These are phyloP conservation scores for Thielaviopsis ethacetica DNA, from an alignment of 2,329 filamentous ascomycete species.

Conservation along the genomic window DNA sequence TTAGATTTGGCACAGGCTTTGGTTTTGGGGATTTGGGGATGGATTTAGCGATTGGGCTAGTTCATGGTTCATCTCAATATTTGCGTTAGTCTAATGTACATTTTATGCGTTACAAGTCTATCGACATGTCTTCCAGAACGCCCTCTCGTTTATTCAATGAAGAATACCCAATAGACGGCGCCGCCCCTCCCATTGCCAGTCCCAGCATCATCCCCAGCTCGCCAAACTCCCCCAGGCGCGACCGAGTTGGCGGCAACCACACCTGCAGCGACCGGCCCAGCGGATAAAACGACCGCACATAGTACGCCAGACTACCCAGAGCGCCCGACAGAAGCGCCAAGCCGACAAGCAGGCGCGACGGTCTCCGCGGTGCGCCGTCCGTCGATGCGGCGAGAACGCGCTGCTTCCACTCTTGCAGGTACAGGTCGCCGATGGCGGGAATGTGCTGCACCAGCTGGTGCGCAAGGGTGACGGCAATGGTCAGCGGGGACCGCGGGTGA, in stretches of 20 bases:
- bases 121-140: slow-evolving; percentile 6
- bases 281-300: slow-evolving; percentile 23
- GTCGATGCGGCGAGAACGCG: slow-evolving; percentile 11
- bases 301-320: slow-evolving; percentile 22
- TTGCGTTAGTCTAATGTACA: not conserved
- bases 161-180: not conserved
- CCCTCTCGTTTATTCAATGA: slow-evolving; percentile 1
- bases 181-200: slow-evolving; percentile 10
- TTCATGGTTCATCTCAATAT: not conserved
- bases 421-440: slow-evolving; percentile 18
- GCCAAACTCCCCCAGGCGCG: slow-evolving; percentile 27
- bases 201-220: slow-evolving; percentile 30
- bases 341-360: slow-evolving; percentile 13
- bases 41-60: not conserved
- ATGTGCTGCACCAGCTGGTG: slow-evolving; percentile 16
- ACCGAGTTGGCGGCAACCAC: slow-evolving; percentile 22
- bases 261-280: slow-evolving; percentile 29
- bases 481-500: slow-evolving; percentile 14
- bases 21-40: not conserved
- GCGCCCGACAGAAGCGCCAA: slow-evolving; percentile 22
- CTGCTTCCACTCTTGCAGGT: slow-evolving; percentile 19
- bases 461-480: not conserved
- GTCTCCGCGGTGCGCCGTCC: not conserved
- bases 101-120: slow-evolving; percentile 8
- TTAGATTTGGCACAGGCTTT: slow-evolving; percentile 25